Evolutionary conservation across 1,284 basidiomycete species (phyloP).

Genomic region (Meripilus lineatus): DNA sequence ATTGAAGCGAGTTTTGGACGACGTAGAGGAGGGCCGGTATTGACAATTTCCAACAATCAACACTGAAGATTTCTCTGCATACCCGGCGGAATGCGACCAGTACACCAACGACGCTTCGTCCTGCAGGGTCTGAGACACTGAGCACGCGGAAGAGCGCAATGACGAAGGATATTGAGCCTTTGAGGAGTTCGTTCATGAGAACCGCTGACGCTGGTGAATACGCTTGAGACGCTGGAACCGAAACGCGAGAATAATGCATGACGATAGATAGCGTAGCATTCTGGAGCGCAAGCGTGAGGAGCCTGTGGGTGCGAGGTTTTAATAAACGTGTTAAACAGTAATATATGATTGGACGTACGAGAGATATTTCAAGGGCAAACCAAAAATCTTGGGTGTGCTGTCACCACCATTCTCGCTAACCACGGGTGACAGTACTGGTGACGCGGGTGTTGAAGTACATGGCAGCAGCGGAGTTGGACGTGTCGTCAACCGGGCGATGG

Average conservation of each 20-base stretch:
- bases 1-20: constrained; percentile 93
- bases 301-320: constrained; percentile 52
- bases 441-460: constrained; percentile 23
- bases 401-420: constrained; percentile 16
- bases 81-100: constrained; percentile 46
- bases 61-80: constrained; percentile 60
- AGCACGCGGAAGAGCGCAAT: constrained; percentile 52
- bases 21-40: constrained; percentile 83
- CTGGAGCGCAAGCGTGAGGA: constrained; percentile 92
- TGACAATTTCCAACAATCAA: constrained; percentile 77
- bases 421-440: constrained; percentile 19
- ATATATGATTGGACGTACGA: constrained; percentile 43
- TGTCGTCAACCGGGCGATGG: constrained; percentile 23
- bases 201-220: constrained; percentile 95
- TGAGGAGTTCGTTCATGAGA: constrained; percentile 89
- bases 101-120: constrained; percentile 21
- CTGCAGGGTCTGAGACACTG: constrained; percentile 22
- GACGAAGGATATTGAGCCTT: constrained; percentile 84
- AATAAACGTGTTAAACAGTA: background rate
- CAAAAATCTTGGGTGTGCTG: constrained; percentile 39
- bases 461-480: constrained; percentile 34
- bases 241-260: constrained; percentile 94
- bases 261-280: constrained; percentile 95
- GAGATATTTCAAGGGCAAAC: constrained; percentile 58
- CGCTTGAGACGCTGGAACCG: constrained; percentile 64